phyloP scores from a whole-genome alignment of 495 filamentous ascomycete genomes.

The Lophiotrema nucula region DNA sequence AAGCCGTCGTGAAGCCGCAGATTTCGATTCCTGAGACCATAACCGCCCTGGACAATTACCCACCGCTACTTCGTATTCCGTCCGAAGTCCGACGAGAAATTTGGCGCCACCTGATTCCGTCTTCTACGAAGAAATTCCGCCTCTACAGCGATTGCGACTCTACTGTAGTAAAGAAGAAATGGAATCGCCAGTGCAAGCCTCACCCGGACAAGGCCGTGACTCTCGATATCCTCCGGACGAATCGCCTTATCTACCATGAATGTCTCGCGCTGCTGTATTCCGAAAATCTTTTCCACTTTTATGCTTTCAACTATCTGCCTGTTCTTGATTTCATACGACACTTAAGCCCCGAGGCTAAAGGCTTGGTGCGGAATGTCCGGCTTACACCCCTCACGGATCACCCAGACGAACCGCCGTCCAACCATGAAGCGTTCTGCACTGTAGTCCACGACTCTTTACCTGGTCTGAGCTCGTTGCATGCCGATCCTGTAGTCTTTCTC shows the following conservation, averaged over 20 bases:
- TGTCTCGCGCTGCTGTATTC: constrained; percentile 34
- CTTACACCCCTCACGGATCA: constrained; percentile 33
- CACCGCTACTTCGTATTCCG: constrained; percentile 29
- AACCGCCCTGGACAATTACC: constrained; percentile 29
- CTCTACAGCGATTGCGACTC: constrained; percentile 36
- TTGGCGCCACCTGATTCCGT: constrained; percentile 28
- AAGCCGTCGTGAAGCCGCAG: constrained; percentile 11
- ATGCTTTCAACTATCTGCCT: constrained; percentile 37
- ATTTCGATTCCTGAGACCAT: constrained; percentile 30
- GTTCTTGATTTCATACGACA: constrained; percentile 37
- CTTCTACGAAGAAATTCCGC: constrained; percentile 21
- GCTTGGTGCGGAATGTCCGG: constrained; percentile 33
- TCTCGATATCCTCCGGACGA: constrained; percentile 34
- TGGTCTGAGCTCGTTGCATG: constrained; percentile 26
- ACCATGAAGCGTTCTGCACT: constrained; percentile 33
- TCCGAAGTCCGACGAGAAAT: constrained; percentile 33
- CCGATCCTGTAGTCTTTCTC: constrained; percentile 35
- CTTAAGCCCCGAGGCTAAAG: constrained; percentile 34
- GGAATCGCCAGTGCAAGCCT: constrained; percentile 19
- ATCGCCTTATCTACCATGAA: constrained; percentile 35
- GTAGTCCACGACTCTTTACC: constrained; percentile 32
- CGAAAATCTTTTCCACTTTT: constrained; percentile 38
- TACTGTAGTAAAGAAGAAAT: constrained; percentile 26
- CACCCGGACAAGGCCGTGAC: constrained; percentile 23
- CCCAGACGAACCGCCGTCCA: constrained; percentile 18